These are phyloP conservation scores for Wickerhamomyces bovis DNA, from an alignment of 805 yeast species.

Conservation along the genomic window DNA sequence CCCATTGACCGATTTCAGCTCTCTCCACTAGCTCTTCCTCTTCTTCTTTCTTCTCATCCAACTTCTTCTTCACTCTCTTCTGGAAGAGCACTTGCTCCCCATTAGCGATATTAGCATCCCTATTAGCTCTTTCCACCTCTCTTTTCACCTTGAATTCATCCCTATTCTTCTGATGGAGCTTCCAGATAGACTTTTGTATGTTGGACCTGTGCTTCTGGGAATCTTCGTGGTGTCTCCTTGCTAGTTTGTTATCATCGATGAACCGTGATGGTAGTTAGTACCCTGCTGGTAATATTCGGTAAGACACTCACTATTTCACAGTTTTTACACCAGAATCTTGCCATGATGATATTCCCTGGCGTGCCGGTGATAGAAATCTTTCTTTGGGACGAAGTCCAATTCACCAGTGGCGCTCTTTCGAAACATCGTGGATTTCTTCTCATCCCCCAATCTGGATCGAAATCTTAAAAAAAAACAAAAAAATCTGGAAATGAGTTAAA, in stretches of 20 bases:
- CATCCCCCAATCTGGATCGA: no score
- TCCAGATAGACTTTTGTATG: background rate
- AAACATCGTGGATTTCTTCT: no score
- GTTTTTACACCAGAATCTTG: slow-evolving; percentile 6
- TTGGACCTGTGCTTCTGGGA: slow-evolving; percentile 3
- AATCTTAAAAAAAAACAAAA: background rate
- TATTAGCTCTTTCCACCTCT: background rate
- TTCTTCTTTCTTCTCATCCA: background rate
- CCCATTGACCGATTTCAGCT: slow-evolving; percentile 7
- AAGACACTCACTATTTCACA: slow-evolving; percentile 4
- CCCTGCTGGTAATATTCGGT: no score
- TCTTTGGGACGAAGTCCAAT: no score
- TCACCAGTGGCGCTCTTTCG: no score
- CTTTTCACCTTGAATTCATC: background rate
- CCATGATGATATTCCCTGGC: background rate
- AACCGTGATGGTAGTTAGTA: slow-evolving; percentile 1
- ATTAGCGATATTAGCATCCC: background rate
- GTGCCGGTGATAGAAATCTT: no score
- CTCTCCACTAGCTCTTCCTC: background rate
- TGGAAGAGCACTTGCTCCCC: background rate
- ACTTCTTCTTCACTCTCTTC: background rate
- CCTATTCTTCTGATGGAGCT: slow-evolving; percentile 4
- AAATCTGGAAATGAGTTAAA: no score
- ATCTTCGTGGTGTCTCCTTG: slow-evolving; percentile 4
- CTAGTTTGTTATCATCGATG: slow-evolving; percentile 4